Conservation (phyloP, 768 basidiomycete genomes). For the Leccinum arenicola region DNA sequence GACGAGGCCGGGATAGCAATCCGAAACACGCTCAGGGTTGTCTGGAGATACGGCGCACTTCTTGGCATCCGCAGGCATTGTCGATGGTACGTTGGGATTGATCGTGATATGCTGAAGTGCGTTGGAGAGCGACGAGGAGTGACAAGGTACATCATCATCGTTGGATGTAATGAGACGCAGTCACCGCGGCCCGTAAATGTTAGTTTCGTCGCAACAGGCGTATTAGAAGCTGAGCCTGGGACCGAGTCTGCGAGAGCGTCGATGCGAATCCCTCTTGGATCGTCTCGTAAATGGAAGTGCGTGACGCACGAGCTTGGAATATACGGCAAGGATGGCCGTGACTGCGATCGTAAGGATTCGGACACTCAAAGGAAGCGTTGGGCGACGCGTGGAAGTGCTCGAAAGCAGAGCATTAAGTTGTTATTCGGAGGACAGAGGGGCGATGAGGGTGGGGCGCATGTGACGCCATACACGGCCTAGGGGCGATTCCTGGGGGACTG, state of each 20-base stretch:
- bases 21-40: slow-evolving; percentile 28
- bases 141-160: slow-evolving; percentile 14
- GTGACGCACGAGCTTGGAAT: slow-evolving; percentile 59
- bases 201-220: slow-evolving; percentile 25
- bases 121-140: slow-evolving; percentile 22
- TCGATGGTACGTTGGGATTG: slow-evolving; percentile 39
- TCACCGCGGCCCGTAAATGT: slow-evolving; percentile 28
- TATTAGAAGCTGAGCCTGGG: slow-evolving; percentile 30
- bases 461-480: slow-evolving; percentile 74
- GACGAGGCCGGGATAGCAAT: slow-evolving; percentile 43
- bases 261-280: slow-evolving; percentile 68
- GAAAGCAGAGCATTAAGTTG: slow-evolving; percentile 57
- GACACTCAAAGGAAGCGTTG: slow-evolving; percentile 39
- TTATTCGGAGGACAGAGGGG: slow-evolving; percentile 70
- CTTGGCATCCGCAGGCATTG: slow-evolving; percentile 33
- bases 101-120: slow-evolving; percentile 44
- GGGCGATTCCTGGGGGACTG: slow-evolving; percentile 33
- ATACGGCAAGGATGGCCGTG: slow-evolving; percentile 70
- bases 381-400: slow-evolving; percentile 53
- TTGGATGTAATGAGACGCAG: slow-evolving; percentile 16
- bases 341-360: slow-evolving; percentile 51
- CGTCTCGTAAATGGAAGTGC: slow-evolving; percentile 73
- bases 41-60: slow-evolving; percentile 25
- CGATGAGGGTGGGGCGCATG: slow-evolving; percentile 55
- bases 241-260: slow-evolving; percentile 4